Percentiles rank a stretch among this genome's conserved stretches.
phyloP scores from a whole-genome alignment of 2,329 filamentous ascomycete genomes.

The Fusarium dlaminii region DNA sequence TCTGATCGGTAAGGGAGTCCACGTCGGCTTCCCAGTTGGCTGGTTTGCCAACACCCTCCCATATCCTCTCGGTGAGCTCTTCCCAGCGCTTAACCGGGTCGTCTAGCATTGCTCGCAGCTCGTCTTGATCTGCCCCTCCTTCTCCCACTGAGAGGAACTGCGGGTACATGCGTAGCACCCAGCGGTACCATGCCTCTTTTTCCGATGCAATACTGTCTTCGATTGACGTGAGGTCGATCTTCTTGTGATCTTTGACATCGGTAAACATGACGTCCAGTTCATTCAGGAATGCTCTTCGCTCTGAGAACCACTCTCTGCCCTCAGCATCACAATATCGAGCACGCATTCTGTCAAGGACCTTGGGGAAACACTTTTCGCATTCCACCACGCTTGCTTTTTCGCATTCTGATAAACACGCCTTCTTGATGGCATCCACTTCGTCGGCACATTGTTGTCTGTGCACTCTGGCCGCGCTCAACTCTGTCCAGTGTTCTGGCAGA shows the following conservation, averaged over 20 bases:
- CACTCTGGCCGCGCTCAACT: constrained; percentile 47
- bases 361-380: constrained; percentile 59
- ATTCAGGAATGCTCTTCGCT: constrained; percentile 58
- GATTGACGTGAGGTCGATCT: constrained; percentile 55
- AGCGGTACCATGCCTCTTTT: constrained; percentile 64
- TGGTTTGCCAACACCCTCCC: constrained; percentile 49
- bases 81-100: constrained; percentile 51
- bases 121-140: constrained; percentile 43
- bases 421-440: constrained; percentile 55
- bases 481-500: constrained; percentile 53
- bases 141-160: constrained; percentile 50
- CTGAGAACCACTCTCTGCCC: constrained; percentile 62
- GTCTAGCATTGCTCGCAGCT: constrained; percentile 49
- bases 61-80: constrained; percentile 50
- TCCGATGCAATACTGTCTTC: constrained; percentile 62
- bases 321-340: constrained; percentile 48
- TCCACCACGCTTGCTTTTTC: constrained; percentile 54
- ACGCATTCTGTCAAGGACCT: constrained; percentile 58
- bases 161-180: constrained; percentile 52
- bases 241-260: constrained; percentile 55
- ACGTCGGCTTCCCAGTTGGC: constrained; percentile 46
- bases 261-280: constrained; percentile 61
- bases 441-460: constrained; percentile 50
- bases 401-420: constrained; percentile 55
- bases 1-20: constrained; percentile 48